A percentile compares a stretch with the other conserved stretches of the same genome.
Evolutionary conservation across 352 stramenopile genomes (phyloP).

Genomic region (Pythium vanterpoolii): DNA sequence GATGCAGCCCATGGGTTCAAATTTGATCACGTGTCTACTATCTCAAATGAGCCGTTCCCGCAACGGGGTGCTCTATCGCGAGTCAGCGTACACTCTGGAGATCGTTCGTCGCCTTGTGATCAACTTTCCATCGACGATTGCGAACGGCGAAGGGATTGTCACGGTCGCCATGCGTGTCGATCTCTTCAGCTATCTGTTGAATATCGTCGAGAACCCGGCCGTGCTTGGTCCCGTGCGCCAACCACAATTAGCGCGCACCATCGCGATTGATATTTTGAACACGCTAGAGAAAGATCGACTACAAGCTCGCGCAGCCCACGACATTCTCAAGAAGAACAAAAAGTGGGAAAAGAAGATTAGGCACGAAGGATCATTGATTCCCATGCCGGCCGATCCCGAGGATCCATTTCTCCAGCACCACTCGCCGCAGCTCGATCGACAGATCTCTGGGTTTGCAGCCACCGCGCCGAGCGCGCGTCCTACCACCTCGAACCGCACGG

Average conservation of each 20-base stretch:
- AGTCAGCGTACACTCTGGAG: conserved; percentile 64
- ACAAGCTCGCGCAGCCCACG: conserved; percentile 64
- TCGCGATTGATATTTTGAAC: conserved; percentile 78
- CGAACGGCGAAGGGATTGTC: conserved; percentile 64
- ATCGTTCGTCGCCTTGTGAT: conserved; percentile 70
- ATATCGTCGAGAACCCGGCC: conserved; percentile 66
- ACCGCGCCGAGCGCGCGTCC: conserved; percentile 4
- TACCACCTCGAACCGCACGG: conserved; percentile 7
- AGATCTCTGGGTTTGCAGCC: conserved; percentile 49
- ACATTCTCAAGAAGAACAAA: conserved; percentile 87
- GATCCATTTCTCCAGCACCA: conserved; percentile 70
- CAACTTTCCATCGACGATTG: conserved; percentile 67
- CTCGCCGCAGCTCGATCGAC: conserved; percentile 51
- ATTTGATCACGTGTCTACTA: conserved; percentile 56
- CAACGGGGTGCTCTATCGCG: conserved; percentile 54
- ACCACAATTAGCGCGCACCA: conserved; percentile 52
- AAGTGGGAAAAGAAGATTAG: conserved; percentile 85
- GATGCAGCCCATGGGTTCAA: conserved; percentile 56
- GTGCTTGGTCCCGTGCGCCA: conserved; percentile 60
- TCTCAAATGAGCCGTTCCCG: conserved; percentile 41
- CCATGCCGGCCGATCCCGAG: conserved; percentile 26
- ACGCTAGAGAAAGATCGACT: conserved; percentile 76
- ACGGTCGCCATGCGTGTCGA: conserved; percentile 63
- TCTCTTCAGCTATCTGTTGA: conserved; percentile 69
- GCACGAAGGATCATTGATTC: conserved; percentile 23